Base-by-base conservation (phyloP, 306 rosid species). In the Cucurbita moschata region DNA sequence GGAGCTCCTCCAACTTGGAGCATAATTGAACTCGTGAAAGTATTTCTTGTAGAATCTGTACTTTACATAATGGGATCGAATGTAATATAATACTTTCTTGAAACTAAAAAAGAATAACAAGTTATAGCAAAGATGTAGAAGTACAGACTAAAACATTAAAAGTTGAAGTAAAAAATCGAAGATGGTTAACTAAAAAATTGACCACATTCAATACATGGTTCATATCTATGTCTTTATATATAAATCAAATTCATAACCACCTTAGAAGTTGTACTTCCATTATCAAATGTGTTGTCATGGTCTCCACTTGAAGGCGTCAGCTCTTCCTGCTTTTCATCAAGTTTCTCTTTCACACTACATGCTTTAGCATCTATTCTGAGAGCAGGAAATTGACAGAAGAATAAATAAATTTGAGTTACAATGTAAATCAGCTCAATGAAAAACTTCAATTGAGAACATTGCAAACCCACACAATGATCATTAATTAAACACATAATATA, bases 291-390 rank as follows among this genome's bases (percentile, higher is more conserved):
- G 7, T 77, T 84, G 38, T 78, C 73, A 55, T 15, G 40, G 40
- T 73, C 77, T 64, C 73, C 85, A 74, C 75, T 82, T 44, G 78
- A 49, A 72, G 71, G 72, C 50, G 56, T 44, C 71, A 62, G 79
- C 11, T 42, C 38, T 72, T 47, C 76, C 78, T 87, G 83, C 70
- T 76, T 67, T 79, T 82, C 80, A 74, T 88, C 88, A 69, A 92
- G 78, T 74, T 81, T 80, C 82, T 84, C 91, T 85, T 83, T 90
- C 76, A 90, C 61, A 52, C 80, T 83, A 77, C 80, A 43, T 69
- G 81, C 91, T 82, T 92, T 96, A 51, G 85, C 93, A 82, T 90
- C 96, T 86, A 92, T 82, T 86, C 98, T 92, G 98, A 76, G 84
- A 84, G 69, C 79, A 78, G 58, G 72, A 59, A 83, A 73, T 61